A percentile compares a stretch with the other conserved stretches of the same genome.
These are phyloP conservation scores for Urtica urens DNA, from an alignment of 306 rosid genomes.

Conservation along the genomic window DNA sequence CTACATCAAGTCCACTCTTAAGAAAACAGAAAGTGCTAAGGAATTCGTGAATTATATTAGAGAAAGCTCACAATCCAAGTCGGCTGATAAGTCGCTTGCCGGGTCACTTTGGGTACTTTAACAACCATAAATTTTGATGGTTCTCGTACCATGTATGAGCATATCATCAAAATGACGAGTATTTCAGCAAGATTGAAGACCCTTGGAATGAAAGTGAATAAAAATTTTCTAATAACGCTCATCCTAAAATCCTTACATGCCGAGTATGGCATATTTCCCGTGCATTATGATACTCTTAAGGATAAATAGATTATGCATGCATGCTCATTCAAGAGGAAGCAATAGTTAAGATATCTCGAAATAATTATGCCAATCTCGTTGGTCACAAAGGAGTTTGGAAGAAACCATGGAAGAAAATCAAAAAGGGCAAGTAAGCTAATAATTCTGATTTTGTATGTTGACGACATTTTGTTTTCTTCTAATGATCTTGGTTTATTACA, in stretches of 20 bases:
- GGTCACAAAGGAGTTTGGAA: not conserved
- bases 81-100: not conserved
- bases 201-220: conserved; percentile 3
- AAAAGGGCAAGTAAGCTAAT: not conserved
- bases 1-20: too few relatives aligned
- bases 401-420: not conserved
- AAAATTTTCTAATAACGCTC: not conserved
- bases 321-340: conserved; percentile 11
- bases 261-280: conserved; percentile 9
- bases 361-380: conserved; percentile 2
- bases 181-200: not conserved
- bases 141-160: conserved; percentile 8
- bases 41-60: not conserved
- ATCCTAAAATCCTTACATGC: conserved; percentile 2
- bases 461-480: too few relatives aligned
- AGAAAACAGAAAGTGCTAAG: not conserved
- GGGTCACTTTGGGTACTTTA: not conserved
- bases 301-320: conserved; percentile 6
- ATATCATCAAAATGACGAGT: conserved; percentile 8
- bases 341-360: not conserved
- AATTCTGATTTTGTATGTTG: too few relatives aligned
- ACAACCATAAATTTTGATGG: too few relatives aligned
- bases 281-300: conserved; percentile 5
- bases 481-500: too few relatives aligned
- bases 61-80: not conserved